A percentile compares a stretch with the other conserved stretches of the same genome.
Conservation (phyloP, 139 green algal genomes). For the Yamagishiella unicocca region DNA sequence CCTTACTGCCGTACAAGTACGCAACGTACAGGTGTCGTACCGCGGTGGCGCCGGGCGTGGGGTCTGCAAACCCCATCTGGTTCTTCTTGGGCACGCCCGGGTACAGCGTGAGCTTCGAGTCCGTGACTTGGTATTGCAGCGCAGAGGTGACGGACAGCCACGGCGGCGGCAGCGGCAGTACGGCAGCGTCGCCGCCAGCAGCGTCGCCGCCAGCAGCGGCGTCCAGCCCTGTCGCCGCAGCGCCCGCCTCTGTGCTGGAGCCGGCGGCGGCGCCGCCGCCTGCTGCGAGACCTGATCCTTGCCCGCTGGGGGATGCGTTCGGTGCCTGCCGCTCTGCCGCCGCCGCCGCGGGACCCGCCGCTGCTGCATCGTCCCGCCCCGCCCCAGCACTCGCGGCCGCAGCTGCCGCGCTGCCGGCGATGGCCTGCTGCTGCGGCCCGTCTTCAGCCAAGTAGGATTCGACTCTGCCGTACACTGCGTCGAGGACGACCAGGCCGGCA, state of each 20-base stretch:
- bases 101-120: slow-evolving; percentile 58
- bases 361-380: not conserved
- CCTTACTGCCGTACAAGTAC: slow-evolving; percentile 43
- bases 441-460: slow-evolving; percentile 40
- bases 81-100: slow-evolving; percentile 61
- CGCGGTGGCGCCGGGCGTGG: not conserved
- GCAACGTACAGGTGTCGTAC: slow-evolving; percentile 62
- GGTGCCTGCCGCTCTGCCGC: not conserved
- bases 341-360: not conserved
- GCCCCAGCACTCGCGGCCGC: not conserved
- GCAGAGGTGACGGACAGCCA: slow-evolving; percentile 66
- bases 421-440: slow-evolving; percentile 36
- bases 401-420: not conserved
- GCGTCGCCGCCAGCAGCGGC: not conserved
- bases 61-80: slow-evolving; percentile 75
- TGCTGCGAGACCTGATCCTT: not conserved
- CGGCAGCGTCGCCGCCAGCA: not conserved
- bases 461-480: slow-evolving; percentile 65
- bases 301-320: too few species aligned
- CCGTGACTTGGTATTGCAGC: slow-evolving; percentile 72
- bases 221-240: not conserved
- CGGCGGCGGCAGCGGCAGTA: slow-evolving; percentile 22
- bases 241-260: not conserved
- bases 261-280: not conserved
- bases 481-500: slow-evolving; percentile 62